Evolutionary conservation across 768 basidiomycete species (phyloP), one percentile per base, ranked within the genome.

Genomic region (Lactarius indigo): DNA sequence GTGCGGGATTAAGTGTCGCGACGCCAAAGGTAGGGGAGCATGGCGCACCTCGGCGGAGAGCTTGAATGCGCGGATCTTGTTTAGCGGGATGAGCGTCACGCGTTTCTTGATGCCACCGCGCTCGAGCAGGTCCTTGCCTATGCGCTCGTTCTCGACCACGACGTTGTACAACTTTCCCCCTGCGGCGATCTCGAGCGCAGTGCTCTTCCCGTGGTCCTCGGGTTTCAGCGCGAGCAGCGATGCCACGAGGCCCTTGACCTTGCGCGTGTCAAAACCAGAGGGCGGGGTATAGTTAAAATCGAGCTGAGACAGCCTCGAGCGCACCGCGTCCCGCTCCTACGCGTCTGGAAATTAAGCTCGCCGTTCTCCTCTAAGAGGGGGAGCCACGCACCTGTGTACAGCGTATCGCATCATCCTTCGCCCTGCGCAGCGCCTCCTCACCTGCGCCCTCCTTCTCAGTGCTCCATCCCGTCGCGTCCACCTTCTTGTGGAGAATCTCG

Each of bases 81-180:
- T 96, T 57, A 99, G 79, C 0, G 96, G 96, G 70, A 98, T 94
- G 76, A 97, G 87, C 0, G 94, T 97, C 23, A 96, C 91, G 23
- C 95, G 87, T 76, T 90, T 94, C 79, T 86, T 89, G 71, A 98
- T 84, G 58, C 81, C 79, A 10, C 89, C 88, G 57, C 90, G 86
- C 74, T 90, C 85, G 57, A 98, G 79, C 30, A 98, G 82, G 33
- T 91, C 87, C 71, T 90, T 91, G 33, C 94, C 96, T 55, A 96
- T 86, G 64, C 84, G 84, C 77, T 98, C 95, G 73, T 96, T 88
- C 70, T 96, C 88, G 9, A 98, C 92, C 31, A 98, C 91, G 42
- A 98, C 93, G 69, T 98, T 94, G 78, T 91, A 97, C 10, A 99
- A 81, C 70, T 90, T 91, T 1, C 86, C 88, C 0, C 95, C 95